Base-by-base conservation (phyloP, 2,329 filamentous ascomycete genomes). In the Lecanicillium sp. region DNA sequence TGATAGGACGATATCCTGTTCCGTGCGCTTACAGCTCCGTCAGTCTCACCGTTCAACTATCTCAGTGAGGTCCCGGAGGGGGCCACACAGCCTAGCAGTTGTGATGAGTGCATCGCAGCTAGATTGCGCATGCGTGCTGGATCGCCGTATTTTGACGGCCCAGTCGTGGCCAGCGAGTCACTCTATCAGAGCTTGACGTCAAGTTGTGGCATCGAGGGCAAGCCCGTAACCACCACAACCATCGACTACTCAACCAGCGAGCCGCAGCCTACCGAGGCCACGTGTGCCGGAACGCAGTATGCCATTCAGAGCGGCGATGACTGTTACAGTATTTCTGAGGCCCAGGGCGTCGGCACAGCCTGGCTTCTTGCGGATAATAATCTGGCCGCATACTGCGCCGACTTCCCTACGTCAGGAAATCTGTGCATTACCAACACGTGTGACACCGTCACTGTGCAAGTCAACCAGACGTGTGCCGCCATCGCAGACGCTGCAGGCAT, bases 71-170 rank as follows among this genome's bases (percentile, higher is more conserved):
- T 38, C 25, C 36, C 37, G 14, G 29, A 40, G n/a, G 39, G 31
- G 22, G 17, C 36, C 29, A 40, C 31, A 2, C 13, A 35, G 37
- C 41, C 44, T 4, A 33, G 20, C 28, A 39, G 41, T 40, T 49
- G 44, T 20, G 46, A 49, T 33, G 14, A 29, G 20, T 50, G 48
- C 33, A 35, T 50, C 17, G 43, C 41, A 31, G 42, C 41, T 18
- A 42, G 41, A 17, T 29, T 51, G 34, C 48, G 44, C 17, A 15
- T 50, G 34, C 48, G 41, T n/a, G 39, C 44, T 14, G 47, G 47
- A 6, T 51, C 49, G 13, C 49, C 49, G 13, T 51, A 46, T 22
- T 49, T 41, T 39, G 46, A 50, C 39, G 49, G 49, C 17, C 49
- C 48, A 9, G 35, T 45, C 17, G 42, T 45, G 36, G 44, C 41